Base-by-base conservation (phyloP, 2,329 filamentous ascomycete genomes). In the Calonectria henricotiae region DNA sequence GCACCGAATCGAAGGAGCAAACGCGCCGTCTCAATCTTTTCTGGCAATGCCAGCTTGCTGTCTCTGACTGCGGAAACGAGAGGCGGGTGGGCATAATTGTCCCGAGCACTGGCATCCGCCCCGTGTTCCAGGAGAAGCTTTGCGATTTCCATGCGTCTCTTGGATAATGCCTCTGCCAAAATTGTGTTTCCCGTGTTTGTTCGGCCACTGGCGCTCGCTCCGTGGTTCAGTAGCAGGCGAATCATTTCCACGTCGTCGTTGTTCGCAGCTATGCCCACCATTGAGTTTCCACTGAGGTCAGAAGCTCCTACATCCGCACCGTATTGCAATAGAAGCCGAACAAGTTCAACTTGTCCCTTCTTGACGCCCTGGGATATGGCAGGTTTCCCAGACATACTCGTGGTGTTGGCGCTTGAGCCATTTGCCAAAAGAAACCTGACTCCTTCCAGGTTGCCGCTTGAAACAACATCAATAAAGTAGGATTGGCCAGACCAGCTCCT, bases 241-340 rank as follows among this genome's bases (percentile, higher is more conserved):
- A 79, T 73, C 71, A 85, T 78, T n/a, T 80, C 78, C 65, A 63
- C 67, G 32, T 76, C 71, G 7, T 75, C 71, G 60, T 78, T 76
- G 20, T 75, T 71, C 6, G 78, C 65, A 0, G 81, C 82, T 13
- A 82, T 67, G 1, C 75, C 73, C 1, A 83, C 71, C 9, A 82
- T 58, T 0, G 78, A 77, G n/a, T 72, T 78, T 0, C 81, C 81
- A 2, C 73, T 78, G 8, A 80, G 65, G 30, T 82, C 79, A 4
- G 66, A 74, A 0, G 78, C 73, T 13, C 79, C 79, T 0, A 77
- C 64, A 5, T 79, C 77, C n/a, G 85, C 85, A 7, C 85, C 84
- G 32, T 73, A 75, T 12, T 78, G 71, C 23, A 83, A 66, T 3
- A 83, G 74, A 9, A 82, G 51, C n/a, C 74, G 65, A 0, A 75